These are phyloP conservation scores for Pichia cactophila DNA, from an alignment of 1,139 yeast species.

Conservation along the genomic window DNA sequence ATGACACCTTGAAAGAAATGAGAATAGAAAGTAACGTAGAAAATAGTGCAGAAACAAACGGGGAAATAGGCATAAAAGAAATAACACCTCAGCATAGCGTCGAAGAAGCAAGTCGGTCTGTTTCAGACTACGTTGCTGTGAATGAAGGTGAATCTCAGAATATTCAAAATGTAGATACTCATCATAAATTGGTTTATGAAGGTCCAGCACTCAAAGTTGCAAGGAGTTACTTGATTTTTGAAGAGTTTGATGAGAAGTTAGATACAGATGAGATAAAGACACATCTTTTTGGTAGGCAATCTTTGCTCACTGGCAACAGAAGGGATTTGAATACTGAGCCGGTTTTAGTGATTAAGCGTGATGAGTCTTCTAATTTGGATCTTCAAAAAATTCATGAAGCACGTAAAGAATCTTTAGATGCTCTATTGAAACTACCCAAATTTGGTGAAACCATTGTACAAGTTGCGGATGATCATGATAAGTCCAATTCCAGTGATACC, in stretches of 20 bases:
- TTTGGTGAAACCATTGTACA: conserved; percentile 50
- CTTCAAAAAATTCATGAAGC: conserved; percentile 24
- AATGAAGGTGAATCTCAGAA: conserved; percentile 10
- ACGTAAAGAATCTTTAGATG: conserved; percentile 37
- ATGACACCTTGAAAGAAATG: too few relatives aligned
- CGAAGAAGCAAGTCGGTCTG: neutral
- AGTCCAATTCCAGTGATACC: conserved; percentile 33
- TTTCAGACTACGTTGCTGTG: neutral
- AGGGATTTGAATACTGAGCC: conserved; percentile 51
- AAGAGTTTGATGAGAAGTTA: conserved; percentile 35
- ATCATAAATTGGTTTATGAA: conserved; percentile 33
- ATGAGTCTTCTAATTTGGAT: conserved; percentile 28
- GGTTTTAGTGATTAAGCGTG: conserved; percentile 40
- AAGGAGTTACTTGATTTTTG: conserved; percentile 41
- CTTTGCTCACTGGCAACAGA: conserved; percentile 44
- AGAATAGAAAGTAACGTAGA: neutral
- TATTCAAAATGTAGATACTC: conserved; percentile 1
- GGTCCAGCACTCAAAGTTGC: conserved; percentile 61
- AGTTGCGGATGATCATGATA: conserved; percentile 26
- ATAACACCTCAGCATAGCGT: neutral
- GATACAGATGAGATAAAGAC: conserved; percentile 34
- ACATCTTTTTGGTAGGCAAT: conserved; percentile 53
- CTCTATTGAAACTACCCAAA: conserved; percentile 50
- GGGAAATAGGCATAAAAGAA: neutral
- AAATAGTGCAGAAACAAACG: neutral